Percentiles rank a stretch among this genome's conserved stretches.
These are phyloP conservation scores for Mimosa bimucronata DNA, from an alignment of 306 rosid genomes.

Conservation along the genomic window DNA sequence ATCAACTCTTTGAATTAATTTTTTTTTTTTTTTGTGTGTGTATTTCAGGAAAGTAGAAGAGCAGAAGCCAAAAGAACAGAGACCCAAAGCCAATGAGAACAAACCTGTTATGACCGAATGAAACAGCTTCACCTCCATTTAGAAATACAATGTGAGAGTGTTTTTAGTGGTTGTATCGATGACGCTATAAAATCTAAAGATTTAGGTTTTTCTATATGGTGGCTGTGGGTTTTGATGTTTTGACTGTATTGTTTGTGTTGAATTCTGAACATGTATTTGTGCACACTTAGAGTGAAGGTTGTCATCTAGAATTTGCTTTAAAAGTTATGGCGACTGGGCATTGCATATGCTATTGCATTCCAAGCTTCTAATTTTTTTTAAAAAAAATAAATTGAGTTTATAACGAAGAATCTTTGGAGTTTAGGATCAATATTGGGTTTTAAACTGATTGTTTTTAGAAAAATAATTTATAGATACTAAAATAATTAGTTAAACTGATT, in stretches of 20 bases:
- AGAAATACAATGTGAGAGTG: slow-evolving; percentile 29
- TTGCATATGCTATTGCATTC: neutral
- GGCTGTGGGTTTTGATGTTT: neutral
- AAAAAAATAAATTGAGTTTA: no score
- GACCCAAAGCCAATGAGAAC: slow-evolving; percentile 84
- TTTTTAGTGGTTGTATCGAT: slow-evolving; percentile 23
- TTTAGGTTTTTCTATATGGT: neutral
- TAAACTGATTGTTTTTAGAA: no score
- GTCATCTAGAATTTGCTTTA: neutral
- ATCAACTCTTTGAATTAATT: neutral
- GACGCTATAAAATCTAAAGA: neutral
- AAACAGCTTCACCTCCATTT: slow-evolving; percentile 31
- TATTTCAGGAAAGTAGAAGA: slow-evolving; percentile 79
- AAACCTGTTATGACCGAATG: slow-evolving; percentile 96
- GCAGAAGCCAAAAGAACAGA: slow-evolving; percentile 93
- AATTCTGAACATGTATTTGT: slow-evolving; percentile 14
- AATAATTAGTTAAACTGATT: no score
- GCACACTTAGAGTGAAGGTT: slow-evolving; percentile 12
- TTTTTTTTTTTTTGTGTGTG: slow-evolving; percentile 13
- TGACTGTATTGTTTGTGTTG: slow-evolving; percentile 18
- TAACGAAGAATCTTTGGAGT: no score
- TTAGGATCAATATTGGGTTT: no score
- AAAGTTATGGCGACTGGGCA: neutral
- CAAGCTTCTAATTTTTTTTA: no score
- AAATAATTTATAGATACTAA: no score